These are phyloP conservation scores for Centaurea solstitialis DNA, from an alignment of 129 eudicot genomes.

Conservation along the genomic window DNA sequence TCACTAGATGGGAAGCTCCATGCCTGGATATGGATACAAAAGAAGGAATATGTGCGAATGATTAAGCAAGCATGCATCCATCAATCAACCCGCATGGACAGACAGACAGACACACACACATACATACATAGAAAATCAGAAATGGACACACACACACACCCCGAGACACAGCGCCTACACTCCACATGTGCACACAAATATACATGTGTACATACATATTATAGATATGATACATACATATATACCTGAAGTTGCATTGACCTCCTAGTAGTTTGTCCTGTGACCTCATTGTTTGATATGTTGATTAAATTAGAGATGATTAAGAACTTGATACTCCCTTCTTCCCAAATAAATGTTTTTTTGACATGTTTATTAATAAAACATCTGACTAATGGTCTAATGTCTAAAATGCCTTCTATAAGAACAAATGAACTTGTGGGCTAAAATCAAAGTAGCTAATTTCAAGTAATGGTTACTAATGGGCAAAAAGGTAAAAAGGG, in stretches of 20 bases:
- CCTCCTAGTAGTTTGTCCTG: not conserved
- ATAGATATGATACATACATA: not conserved
- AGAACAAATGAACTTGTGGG: not conserved
- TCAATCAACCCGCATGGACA: not conserved
- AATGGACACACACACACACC: too few relatives aligned
- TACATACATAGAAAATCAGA: too few relatives aligned
- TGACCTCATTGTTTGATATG: constrained; percentile 1
- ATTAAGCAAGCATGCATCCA: constrained; percentile 1
- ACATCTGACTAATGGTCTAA: not conserved
- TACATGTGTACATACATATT: not conserved
- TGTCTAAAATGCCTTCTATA: not conserved
- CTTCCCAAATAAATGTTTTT: too few relatives aligned
- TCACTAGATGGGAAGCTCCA: constrained; percentile 66
- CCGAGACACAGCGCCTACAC: not conserved
- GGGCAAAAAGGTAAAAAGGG: not conserved
- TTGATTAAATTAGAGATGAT: not conserved
- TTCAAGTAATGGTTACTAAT: not conserved
- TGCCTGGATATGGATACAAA: constrained; percentile 54
- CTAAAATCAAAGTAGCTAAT: not conserved
- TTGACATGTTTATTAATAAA: too few relatives aligned
- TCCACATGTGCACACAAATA: not conserved
- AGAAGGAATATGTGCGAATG: constrained; percentile 3
- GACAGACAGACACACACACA: not conserved
- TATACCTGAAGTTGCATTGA: not conserved
- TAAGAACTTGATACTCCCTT: not conserved